phyloP scores from a whole-genome alignment of 2,329 filamentous ascomycete species.

The Shiraia bambusicola region DNA sequence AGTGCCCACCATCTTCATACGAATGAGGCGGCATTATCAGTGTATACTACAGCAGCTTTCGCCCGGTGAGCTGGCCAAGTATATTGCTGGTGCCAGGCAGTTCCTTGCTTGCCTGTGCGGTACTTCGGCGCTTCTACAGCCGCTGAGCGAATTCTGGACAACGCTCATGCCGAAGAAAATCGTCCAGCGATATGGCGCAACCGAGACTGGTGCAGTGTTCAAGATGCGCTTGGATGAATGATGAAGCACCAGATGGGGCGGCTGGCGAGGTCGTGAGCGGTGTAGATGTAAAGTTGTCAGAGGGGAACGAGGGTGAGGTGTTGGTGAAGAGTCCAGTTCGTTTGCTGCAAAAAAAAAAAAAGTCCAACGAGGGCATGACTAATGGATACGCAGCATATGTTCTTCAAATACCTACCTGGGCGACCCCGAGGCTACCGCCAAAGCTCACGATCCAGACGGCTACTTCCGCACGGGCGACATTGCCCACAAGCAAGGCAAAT shows the following conservation, averaged over 20 bases:
- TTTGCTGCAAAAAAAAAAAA: background rate
- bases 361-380: background rate
- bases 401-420: conserved; percentile 42
- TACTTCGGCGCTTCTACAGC: conserved; percentile 53
- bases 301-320: conserved; percentile 54
- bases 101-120: conserved; percentile 49
- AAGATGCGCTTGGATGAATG: conserved; percentile 43
- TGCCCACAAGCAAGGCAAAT: conserved; percentile 44
- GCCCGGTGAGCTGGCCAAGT: conserved; percentile 38
- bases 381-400: conserved; percentile 37
- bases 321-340: conserved; percentile 41
- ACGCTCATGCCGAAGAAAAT: conserved; percentile 47
- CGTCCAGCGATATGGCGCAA: conserved; percentile 48
- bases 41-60: conserved; percentile 33
- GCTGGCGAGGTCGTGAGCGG: conserved; percentile 44
- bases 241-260: conserved; percentile 30
- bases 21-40: conserved; percentile 42
- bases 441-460: conserved; percentile 50
- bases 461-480: conserved; percentile 55
- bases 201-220: conserved; percentile 49
- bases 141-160: conserved; percentile 55
- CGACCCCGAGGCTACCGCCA: conserved; percentile 49
- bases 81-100: conserved; percentile 47
- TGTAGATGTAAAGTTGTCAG: conserved; percentile 45
- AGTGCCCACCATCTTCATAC: conserved; percentile 42